Conservation (phyloP, 495 filamentous ascomycete genomes). For the Patellaria atrata region DNA sequence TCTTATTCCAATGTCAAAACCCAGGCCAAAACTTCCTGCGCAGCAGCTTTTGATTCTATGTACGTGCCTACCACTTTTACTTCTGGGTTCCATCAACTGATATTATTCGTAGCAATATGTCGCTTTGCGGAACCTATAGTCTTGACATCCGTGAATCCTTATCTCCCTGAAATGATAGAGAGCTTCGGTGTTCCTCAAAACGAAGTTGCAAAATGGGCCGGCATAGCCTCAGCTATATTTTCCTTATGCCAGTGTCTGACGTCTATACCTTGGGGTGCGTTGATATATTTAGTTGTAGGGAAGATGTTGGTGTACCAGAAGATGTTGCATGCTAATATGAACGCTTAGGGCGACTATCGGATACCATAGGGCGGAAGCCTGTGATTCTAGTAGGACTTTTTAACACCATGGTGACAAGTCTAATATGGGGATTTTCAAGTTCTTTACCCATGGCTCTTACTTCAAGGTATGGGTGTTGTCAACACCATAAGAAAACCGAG, state of each 20-base stretch:
- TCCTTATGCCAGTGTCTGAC: constrained; percentile 57
- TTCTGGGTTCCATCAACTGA: not conserved
- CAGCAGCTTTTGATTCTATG: constrained; percentile 25
- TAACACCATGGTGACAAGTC: constrained; percentile 56
- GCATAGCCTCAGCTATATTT: constrained; percentile 58
- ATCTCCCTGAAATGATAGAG: constrained; percentile 80
- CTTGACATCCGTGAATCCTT: constrained; percentile 74
- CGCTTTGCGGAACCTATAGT: constrained; percentile 81
- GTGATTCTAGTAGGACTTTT: constrained; percentile 53
- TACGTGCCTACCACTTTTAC: constrained; percentile 5
- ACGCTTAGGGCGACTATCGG: too few species aligned
- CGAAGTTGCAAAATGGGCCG: constrained; percentile 64
- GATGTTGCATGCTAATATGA: too few species aligned
- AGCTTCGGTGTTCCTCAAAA: constrained; percentile 57
- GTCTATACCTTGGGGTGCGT: constrained; percentile 65
- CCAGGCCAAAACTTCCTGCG: constrained; percentile 22
- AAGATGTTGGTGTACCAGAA: too few species aligned
- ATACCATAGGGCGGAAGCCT: constrained; percentile 60
- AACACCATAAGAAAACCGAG: too few species aligned
- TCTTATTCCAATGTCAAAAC: too few species aligned
- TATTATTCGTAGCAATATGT: constrained; percentile 39
- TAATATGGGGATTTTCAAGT: constrained; percentile 67
- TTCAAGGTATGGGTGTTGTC: too few species aligned
- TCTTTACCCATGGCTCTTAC: constrained; percentile 56
- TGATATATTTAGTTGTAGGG: too few species aligned